Evolutionary conservation across 78 protist genomes (phyloP), one percentile per base, ranked within the genome.

Genomic region (Pigoraptor vietnamica): DNA sequence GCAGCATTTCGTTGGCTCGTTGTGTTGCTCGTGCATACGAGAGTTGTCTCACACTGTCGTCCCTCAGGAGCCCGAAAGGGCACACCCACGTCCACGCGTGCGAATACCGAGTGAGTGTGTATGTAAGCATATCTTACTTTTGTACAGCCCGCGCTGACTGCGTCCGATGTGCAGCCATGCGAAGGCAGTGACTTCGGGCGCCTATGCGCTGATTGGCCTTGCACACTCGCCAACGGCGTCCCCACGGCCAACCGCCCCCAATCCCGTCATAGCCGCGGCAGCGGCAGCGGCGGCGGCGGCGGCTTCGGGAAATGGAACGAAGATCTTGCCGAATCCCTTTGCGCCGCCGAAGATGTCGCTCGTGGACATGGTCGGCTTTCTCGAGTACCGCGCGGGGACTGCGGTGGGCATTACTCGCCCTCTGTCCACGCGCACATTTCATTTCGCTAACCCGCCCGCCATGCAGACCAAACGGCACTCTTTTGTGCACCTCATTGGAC

Each of bases 401-500:
- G 67, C 67, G 67, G 67, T 48, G 67, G 67, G n/a, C n/a, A n/a
- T n/a, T n/a, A n/a, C n/a, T n/a, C n/a, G n/a, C n/a, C n/a, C n/a
- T n/a, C n/a, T n/a, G n/a, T n/a, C n/a, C n/a, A n/a, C n/a, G n/a
- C n/a, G n/a, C n/a, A n/a, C n/a, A n/a, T n/a, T n/a, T n/a, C n/a
- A n/a, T n/a, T n/a, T n/a, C n/a, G n/a, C n/a, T n/a, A n/a, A n/a
- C n/a, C n/a, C n/a, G n/a, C n/a, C n/a, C n/a, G n/a, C n/a, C n/a
- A n/a, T 48, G 67, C 14, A 48, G 67, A 14, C 67, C 88, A 86
- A 88, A 2, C 24, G 35, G 39, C 90, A 88, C 32, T 39, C 90
- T 23, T 48, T 88, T 88, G 90, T 88, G 67, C 90, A n/a, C 35
- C 48, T 88, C 35, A 88, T 29, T 23, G 90, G 90, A 2, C 90